A percentile compares a stretch with the other conserved stretches of the same genome.
Conservation (phyloP, 164 flowering plant genomes). For the Magnolia sinica region DNA sequence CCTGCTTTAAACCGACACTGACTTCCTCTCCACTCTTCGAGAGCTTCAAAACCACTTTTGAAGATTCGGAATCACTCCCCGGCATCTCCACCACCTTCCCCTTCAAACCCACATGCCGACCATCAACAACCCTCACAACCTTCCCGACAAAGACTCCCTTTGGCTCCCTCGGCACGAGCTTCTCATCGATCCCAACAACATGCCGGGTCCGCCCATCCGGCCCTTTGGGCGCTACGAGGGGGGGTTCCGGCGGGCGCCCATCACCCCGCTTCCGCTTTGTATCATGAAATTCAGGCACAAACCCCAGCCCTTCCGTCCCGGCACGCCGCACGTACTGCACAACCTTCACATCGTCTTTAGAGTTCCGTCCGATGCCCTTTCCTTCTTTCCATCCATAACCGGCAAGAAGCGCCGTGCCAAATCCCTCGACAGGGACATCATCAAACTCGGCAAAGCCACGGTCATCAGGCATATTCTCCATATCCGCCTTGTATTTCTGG, state of each 20-base stretch:
- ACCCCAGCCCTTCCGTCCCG: conserved; percentile 53
- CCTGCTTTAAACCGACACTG: conserved; percentile 31
- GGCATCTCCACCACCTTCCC: conserved; percentile 41
- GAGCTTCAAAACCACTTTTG: conserved; percentile 39
- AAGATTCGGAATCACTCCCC: conserved; percentile 16
- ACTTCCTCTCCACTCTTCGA: conserved; percentile 38
- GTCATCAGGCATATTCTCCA: conserved; percentile 57
- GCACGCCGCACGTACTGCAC: conserved; percentile 32
- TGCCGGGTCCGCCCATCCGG: conserved; percentile 15
- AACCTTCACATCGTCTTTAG: conserved; percentile 59
- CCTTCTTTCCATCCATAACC: conserved; percentile 87
- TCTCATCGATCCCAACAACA: conserved; percentile 21
- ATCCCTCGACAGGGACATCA: conserved; percentile 73
- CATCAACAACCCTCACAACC: conserved; percentile 30
- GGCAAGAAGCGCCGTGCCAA: conserved; percentile 57
- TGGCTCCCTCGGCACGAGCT: conserved; percentile 14
- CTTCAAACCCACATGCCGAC: conserved; percentile 41
- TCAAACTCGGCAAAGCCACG: conserved; percentile 43
- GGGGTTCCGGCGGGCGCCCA: conserved; percentile 5
- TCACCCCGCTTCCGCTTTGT: conserved; percentile 13
- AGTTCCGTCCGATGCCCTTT: conserved; percentile 60
- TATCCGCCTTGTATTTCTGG: conserved; percentile 51
- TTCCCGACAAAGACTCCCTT: conserved; percentile 27
- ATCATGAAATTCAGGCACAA: conserved; percentile 19
- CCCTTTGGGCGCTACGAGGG: conserved; percentile 19